Conservation (phyloP, 306 rosid genomes). For the Coriaria nepalensis region DNA sequence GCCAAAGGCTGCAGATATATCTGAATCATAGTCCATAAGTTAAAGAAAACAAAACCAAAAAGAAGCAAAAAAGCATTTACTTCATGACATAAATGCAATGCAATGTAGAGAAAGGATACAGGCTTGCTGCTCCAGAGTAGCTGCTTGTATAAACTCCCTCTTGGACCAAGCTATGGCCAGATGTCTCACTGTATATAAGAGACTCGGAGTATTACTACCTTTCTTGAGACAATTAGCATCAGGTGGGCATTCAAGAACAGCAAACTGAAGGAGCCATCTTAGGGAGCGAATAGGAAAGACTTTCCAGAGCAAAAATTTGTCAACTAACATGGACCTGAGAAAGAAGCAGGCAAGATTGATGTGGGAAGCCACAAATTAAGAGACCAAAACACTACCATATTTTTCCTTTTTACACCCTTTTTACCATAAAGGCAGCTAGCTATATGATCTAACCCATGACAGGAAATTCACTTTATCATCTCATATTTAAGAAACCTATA, state of each 20-base stretch:
- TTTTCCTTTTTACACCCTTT: no score
- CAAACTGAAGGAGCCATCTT: slow-evolving; percentile 85
- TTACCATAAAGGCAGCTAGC: no score
- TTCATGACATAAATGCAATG: no score
- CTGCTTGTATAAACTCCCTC: slow-evolving; percentile 80
- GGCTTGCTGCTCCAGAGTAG: slow-evolving; percentile 73
- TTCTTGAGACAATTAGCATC: slow-evolving; percentile 27
- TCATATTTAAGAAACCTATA: no score
- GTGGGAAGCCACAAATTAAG: no score
- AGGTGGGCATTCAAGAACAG: slow-evolving; percentile 64
- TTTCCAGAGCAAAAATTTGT: slow-evolving; percentile 80
- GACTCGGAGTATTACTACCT: slow-evolving; percentile 22
- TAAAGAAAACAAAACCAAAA: slow-evolving; percentile 5
- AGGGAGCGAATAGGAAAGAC: slow-evolving; percentile 79
- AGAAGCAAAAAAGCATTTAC: slow-evolving; percentile 6
- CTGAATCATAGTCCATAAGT: slow-evolving; percentile 24
- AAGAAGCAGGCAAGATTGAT: slow-evolving; percentile 17
- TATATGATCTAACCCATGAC: no score
- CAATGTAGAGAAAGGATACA: slow-evolving; percentile 79
- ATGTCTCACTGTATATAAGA: slow-evolving; percentile 41
- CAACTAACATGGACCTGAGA: slow-evolving; percentile 68
- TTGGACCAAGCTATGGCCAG: slow-evolving; percentile 65
- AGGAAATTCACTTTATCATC: no score
- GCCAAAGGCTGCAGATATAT: slow-evolving; percentile 86
- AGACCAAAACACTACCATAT: no score